Conservation (phyloP, 768 basidiomycete genomes). For the Kockovaella imperatae region DNA sequence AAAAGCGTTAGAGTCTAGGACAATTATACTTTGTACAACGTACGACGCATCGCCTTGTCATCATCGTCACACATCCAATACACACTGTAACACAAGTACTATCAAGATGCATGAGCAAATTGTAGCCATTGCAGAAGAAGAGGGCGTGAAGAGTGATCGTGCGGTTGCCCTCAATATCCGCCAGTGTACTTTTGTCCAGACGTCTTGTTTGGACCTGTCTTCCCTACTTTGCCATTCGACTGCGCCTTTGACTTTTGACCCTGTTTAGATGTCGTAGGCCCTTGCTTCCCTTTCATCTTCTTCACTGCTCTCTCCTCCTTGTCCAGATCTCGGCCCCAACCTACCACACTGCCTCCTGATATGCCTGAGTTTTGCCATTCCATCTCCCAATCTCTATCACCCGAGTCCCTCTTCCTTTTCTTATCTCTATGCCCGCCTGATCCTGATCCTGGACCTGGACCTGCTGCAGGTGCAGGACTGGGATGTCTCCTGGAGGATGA, state of each 20-base stretch:
- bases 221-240: neutral
- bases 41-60: neutral
- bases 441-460: neutral
- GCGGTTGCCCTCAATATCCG: constrained; percentile 9
- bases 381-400: constrained; percentile 26
- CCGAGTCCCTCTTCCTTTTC: constrained; percentile 4
- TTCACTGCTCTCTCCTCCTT: constrained; percentile 6
- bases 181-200: constrained; percentile 23
- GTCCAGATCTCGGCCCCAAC: constrained; percentile 28
- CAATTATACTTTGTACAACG: neutral
- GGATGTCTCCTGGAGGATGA: neutral
- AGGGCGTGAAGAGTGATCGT: no score
- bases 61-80: neutral
- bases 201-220: neutral
- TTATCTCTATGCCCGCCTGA: neutral
- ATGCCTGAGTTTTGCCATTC: constrained; percentile 29
- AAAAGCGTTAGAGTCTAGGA: neutral
- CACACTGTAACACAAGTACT: no score
- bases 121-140: no score
- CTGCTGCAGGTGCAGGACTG: no score
- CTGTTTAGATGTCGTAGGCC: constrained; percentile 45
- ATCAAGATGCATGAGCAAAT: no score
- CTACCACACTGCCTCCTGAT: constrained; percentile 26
- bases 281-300: constrained; percentile 3
- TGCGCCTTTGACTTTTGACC: constrained; percentile 9